Base-by-base conservation (phyloP, 2,329 filamentous ascomycete species). In the Talaromyces sp. region DNA sequence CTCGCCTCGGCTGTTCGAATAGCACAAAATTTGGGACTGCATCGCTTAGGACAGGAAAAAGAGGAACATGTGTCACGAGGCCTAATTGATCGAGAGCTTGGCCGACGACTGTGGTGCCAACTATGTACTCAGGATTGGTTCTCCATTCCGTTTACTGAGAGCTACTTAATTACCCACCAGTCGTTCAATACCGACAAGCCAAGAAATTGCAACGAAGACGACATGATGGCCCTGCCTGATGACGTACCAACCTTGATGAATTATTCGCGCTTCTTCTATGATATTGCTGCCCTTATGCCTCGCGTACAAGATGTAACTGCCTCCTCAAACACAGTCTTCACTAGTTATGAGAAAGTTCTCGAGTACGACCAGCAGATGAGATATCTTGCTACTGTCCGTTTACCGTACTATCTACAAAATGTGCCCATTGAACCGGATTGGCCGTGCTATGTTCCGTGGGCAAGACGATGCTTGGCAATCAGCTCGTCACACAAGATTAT, bases 311-410 rank as follows among this genome's bases (percentile, higher is more conserved):
- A 78, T 56, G 70, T 68, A 6, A 72, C 78, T 63, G 62, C 71
- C 1, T 69, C 68, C 28, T 70, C 70, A 9, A 69, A 66, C 57
- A 69, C 73, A 6, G 44, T 72, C 1, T 75, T 70, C 61, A 75
- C 71, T 5, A 73, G 72, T 56, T 78, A 78, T 61, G 71, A 75
- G 23, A 67, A 73, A 28, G 69, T 78, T 1, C 59, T 79, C 5
- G 70, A 69, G 31, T 75, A 73, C 59, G 76, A 79, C 59, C 69
- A 70, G 31, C 44, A 51, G 34, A 7, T 61, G 44, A 53, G 59
- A 27, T 16, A 36, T 4, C 30, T 61, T 12, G 59, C 59, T 23
- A 61, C 53, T 10, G 31, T 33, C 4, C 54, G 53, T 16, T 23
- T 61, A 2, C 59, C 59, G 6, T 34, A 57, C 23, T 61, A 57